phyloP scores from a whole-genome alignment of 192 early-diverging fungal species.

The Coemansia erecta region DNA sequence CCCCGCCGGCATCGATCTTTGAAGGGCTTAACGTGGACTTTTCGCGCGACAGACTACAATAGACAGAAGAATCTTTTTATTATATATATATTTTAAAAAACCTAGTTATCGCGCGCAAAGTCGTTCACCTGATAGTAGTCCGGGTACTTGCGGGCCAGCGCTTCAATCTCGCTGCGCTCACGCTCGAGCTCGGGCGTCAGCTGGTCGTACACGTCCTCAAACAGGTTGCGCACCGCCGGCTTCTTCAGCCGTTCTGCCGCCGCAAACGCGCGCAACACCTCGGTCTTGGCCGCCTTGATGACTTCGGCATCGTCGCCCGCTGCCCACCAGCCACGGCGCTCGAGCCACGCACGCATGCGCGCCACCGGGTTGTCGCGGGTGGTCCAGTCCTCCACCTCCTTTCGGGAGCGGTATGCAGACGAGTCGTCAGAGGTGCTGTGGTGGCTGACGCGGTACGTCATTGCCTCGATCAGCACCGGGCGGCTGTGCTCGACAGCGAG shows the following conservation, averaged over 20 bases:
- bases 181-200: slow-evolving; percentile 71
- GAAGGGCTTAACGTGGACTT: slow-evolving; percentile 52
- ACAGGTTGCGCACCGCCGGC: slow-evolving; percentile 78
- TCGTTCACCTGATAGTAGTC: slow-evolving; percentile 70
- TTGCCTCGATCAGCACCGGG: slow-evolving; percentile 94
- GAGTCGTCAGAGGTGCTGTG: slow-evolving; percentile 99
- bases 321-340: slow-evolving; percentile 81
- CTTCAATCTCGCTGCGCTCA: slow-evolving; percentile 77
- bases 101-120: slow-evolving; percentile 21
- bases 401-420: slow-evolving; percentile 88
- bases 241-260: slow-evolving; percentile 86
- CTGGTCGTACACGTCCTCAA: slow-evolving; percentile 93
- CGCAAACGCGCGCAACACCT: slow-evolving; percentile 79
- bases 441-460: slow-evolving; percentile 97
- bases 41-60: slow-evolving; percentile 31
- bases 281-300: slow-evolving; percentile 60
- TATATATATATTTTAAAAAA: neutral
- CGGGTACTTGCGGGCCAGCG: slow-evolving; percentile 79
- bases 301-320: slow-evolving; percentile 65
- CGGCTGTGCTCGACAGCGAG: slow-evolving; percentile 77
- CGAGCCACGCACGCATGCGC: slow-evolving; percentile 88
- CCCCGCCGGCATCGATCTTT: slow-evolving; percentile 66
- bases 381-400: slow-evolving; percentile 88
- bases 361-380: slow-evolving; percentile 84
- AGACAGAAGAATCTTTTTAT: neutral